Evolutionary conservation across 495 filamentous ascomycete genomes (phyloP).

Genomic region (Paragyromitra xinjiangensis): DNA sequence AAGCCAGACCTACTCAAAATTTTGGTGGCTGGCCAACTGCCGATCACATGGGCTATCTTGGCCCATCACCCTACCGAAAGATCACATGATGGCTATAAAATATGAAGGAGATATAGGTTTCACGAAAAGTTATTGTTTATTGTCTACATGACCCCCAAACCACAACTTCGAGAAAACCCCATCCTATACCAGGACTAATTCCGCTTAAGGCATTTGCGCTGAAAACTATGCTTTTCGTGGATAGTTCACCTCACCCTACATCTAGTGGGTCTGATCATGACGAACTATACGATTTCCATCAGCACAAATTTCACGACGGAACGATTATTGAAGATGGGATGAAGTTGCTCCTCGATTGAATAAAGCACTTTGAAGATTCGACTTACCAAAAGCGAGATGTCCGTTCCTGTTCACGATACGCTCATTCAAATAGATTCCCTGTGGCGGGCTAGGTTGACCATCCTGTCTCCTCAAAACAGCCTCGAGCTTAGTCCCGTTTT

Average conservation of each 20-base stretch:
- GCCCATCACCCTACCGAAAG: neutral
- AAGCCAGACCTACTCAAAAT: neutral
- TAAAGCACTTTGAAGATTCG: neutral
- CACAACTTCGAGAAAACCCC: neutral
- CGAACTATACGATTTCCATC: constrained; percentile 13
- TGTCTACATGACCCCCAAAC: neutral
- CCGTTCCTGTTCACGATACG: constrained; percentile 43
- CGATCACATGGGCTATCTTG: neutral
- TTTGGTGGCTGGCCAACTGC: neutral
- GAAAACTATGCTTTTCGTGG: neutral
- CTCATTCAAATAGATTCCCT: constrained; percentile 43
- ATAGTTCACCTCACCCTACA: neutral
- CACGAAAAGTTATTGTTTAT: neutral
- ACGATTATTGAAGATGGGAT: neutral
- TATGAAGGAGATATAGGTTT: neutral
- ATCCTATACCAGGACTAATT: neutral
- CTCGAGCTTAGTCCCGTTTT: constrained; percentile 33
- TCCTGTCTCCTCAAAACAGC: constrained; percentile 1
- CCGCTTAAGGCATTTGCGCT: neutral
- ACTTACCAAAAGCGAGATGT: constrained; percentile 27
- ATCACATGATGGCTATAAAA: no score
- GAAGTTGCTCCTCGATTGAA: neutral
- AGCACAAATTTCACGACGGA: neutral
- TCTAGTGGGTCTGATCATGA: constrained; percentile 5
- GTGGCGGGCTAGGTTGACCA: constrained; percentile 16